These are phyloP conservation scores for Suillus luteus DNA, from an alignment of 768 basidiomycete genomes.

Conservation along the genomic window DNA sequence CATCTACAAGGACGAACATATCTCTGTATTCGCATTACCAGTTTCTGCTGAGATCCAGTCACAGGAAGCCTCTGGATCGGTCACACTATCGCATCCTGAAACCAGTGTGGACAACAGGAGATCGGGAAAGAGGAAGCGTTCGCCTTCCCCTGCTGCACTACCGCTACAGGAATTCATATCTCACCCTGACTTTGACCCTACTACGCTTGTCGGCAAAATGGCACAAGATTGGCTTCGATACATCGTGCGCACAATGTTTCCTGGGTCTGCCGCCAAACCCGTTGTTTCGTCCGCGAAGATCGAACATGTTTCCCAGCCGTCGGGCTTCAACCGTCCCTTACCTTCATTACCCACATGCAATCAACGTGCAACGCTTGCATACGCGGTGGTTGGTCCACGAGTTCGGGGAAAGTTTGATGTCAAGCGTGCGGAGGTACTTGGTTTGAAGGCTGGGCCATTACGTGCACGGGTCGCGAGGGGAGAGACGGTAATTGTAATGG, in stretches of 20 bases:
- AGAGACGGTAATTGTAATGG: constrained; percentile 48
- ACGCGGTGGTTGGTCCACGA: background rate
- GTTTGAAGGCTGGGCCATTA: constrained; percentile 59
- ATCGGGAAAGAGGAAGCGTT: constrained; percentile 46
- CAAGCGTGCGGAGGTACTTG: constrained; percentile 41
- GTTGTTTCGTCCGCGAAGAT: background rate
- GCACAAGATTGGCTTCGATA: background rate
- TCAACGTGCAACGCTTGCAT: background rate
- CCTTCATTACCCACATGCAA: background rate
- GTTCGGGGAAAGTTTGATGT: constrained; percentile 4
- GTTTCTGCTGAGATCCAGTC: constrained; percentile 25
- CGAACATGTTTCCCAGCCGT: constrained; percentile 1
- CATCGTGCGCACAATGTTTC: constrained; percentile 3
- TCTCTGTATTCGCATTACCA: constrained; percentile 65
- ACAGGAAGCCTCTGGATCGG: background rate
- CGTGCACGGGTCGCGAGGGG: constrained; percentile 68
- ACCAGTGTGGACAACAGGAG: constrained; percentile 9
- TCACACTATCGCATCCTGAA: background rate
- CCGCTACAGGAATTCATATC: constrained; percentile 26
- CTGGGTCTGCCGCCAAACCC: constrained; percentile 3
- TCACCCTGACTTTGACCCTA: background rate
- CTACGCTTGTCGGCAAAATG: background rate
- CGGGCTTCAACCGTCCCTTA: background rate
- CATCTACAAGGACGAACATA: constrained; percentile 60
- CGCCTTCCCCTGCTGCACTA: constrained; percentile 32